Base-by-base conservation (phyloP, 345 rosid species). In the Linum tenue region DNA sequence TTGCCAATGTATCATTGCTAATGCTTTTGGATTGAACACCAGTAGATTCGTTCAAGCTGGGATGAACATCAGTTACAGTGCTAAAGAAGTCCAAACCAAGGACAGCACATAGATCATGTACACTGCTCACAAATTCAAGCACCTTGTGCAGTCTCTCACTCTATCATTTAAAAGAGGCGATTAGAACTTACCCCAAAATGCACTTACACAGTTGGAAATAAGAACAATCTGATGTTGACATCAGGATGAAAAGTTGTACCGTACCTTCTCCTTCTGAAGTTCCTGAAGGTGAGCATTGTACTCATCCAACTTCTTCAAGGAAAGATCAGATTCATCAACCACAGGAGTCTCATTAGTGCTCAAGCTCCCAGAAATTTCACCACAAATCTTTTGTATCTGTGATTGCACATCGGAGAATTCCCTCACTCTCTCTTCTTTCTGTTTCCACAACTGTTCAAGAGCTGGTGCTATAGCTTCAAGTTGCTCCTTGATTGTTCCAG, bases 401-500 rank as follows among this genome's bases (percentile, higher is more conserved):
- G 95, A 81, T 66, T 73, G 99, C 17, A 88, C 91, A 68, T 85
- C 81, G 65, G 87, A 85, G 62, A 94, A 86, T 72, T 87, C 85
- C 69, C 72, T 72, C 7, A 88, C 82, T 67, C 99, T 90, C 81
- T 88, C 92, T 62, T 88, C 95, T 78, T 94, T 90, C 82, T 85
- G 97, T 73, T 85, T 84, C 88, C 89, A 88, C 67, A 94, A 86
- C 75, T 86, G 91, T 67, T 90, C 92, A 59, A 94, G 96, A 3
- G 73, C 87, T 1, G 99, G 99, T 64, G 95, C 95, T 76, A 94
- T 94, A 42, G 92, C 91, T 15, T 86, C 91, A 64, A 90, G 96
- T 68, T 94, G 99, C 69, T 90, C 91, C 84, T 90, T 94, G 82
- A 90, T 94, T 55, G 99, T 94, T 76, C 92, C 96, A 0, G 84